Conservation (phyloP, 495 filamentous ascomycete species). For the Lasiosphaeria miniovina region DNA sequence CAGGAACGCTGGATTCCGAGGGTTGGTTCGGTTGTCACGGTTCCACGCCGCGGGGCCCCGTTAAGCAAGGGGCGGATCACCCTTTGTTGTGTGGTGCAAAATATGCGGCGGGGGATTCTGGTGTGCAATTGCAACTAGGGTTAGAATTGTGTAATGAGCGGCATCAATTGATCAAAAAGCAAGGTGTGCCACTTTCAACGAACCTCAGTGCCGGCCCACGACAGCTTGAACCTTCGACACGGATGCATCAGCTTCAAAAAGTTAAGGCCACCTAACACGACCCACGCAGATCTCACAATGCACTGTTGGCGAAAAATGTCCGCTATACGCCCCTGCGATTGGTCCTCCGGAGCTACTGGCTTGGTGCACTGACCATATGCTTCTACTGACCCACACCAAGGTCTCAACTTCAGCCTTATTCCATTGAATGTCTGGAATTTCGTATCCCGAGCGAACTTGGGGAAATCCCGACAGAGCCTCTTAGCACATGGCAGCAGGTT, state of each 20-base stretch:
- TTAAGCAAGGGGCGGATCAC: background rate
- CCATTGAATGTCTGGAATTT: no score
- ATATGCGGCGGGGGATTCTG: background rate
- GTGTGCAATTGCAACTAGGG: background rate
- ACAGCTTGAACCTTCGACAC: background rate
- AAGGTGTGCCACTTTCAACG: constrained; percentile 12
- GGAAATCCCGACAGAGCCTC: no score
- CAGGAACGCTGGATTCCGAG: background rate
- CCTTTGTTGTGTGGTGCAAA: background rate
- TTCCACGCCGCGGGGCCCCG: constrained; percentile 1
- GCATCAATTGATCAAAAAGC: constrained; percentile 21
- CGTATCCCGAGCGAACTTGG: no score
- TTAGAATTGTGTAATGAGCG: constrained; percentile 10
- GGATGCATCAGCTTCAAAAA: background rate
- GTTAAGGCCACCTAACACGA: constrained; percentile 13
- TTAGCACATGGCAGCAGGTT: no score
- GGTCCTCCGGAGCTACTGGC: background rate
- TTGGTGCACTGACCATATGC: background rate
- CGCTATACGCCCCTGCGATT: constrained; percentile 5
- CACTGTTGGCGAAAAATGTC: background rate
- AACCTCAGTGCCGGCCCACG: background rate
- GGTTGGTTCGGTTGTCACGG: background rate
- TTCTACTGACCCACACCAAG: background rate
- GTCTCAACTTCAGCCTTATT: no score
- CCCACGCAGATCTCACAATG: background rate